phyloP scores from a whole-genome alignment of 495 filamentous ascomycete species.

The Copromyces sp. region DNA sequence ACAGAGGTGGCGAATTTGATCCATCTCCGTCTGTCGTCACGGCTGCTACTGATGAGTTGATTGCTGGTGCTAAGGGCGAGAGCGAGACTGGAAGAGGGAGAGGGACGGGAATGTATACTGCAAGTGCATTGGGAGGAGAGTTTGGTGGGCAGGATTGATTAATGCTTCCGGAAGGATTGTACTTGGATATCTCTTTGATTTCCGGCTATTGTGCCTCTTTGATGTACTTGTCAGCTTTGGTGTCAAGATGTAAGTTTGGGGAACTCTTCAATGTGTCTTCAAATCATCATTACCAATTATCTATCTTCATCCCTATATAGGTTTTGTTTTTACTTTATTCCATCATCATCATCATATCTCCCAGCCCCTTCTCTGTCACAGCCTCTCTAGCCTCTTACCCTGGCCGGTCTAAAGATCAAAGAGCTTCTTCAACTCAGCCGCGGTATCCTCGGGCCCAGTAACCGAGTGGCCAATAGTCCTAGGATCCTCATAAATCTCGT shows the following conservation, averaged over 20 bases:
- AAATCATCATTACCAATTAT: constrained; percentile 1
- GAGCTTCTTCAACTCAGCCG: constrained; percentile 61
- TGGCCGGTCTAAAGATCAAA: constrained; percentile 50
- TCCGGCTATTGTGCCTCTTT: background rate
- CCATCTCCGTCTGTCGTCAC: background rate
- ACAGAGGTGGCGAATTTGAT: background rate
- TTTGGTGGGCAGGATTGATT: background rate
- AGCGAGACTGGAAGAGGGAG: background rate
- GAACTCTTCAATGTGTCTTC: background rate
- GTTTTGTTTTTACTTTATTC: background rate
- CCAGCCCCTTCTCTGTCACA: background rate
- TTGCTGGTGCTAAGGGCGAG: background rate
- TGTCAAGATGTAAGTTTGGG: background rate
- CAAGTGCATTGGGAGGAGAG: background rate
- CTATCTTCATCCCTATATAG: background rate
- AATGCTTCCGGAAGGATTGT: background rate
- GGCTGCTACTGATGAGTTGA: background rate
- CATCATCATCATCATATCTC: background rate
- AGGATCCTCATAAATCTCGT: constrained; percentile 77
- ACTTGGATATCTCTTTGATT: background rate
- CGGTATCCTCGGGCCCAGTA: constrained; percentile 69
- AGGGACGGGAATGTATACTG: background rate
- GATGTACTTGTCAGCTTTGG: background rate
- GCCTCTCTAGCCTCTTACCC: background rate
- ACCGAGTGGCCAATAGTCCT: constrained; percentile 80